phyloP scores from a whole-genome alignment of 2,329 filamentous ascomycete species.

The Elsinoe batatas region DNA sequence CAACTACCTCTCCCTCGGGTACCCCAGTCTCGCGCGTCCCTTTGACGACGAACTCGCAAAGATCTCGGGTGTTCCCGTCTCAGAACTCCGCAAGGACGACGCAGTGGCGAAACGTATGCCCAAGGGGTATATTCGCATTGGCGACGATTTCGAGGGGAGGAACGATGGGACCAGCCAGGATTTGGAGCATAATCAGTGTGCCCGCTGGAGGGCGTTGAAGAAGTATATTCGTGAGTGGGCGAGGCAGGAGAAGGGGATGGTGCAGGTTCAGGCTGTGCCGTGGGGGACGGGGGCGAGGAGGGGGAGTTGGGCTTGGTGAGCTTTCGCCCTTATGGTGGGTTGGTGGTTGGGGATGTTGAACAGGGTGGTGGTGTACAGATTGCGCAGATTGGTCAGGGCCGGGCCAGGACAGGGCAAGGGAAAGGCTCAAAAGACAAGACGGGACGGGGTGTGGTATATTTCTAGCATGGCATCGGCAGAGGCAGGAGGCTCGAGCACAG shows the following conservation, averaged over 20 bases:
- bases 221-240: constrained; percentile 85
- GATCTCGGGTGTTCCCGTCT: constrained; percentile 60
- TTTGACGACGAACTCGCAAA: constrained; percentile 80
- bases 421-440: not conserved
- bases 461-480: too few relatives aligned
- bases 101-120: constrained; percentile 44
- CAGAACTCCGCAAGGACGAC: constrained; percentile 65
- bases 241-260: constrained; percentile 68
- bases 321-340: not conserved
- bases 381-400: too few relatives aligned
- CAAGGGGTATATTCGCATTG: constrained; percentile 61
- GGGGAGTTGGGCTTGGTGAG: constrained; percentile 38
- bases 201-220: constrained; percentile 74
- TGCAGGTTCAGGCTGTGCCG: constrained; percentile 20
- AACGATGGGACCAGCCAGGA: constrained; percentile 30
- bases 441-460: not conserved
- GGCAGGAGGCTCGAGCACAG: too few relatives aligned
- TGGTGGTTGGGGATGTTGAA: not conserved
- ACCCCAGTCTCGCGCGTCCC: constrained; percentile 70
- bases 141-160: constrained; percentile 34
- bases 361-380: not conserved
- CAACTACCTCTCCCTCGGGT: constrained; percentile 90
- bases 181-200: constrained; percentile 44
- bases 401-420: not conserved
- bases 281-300: constrained; percentile 37